Evolutionary conservation across 139 green algal genomes (phyloP).

Genomic region (Pleodorina starrii): DNA sequence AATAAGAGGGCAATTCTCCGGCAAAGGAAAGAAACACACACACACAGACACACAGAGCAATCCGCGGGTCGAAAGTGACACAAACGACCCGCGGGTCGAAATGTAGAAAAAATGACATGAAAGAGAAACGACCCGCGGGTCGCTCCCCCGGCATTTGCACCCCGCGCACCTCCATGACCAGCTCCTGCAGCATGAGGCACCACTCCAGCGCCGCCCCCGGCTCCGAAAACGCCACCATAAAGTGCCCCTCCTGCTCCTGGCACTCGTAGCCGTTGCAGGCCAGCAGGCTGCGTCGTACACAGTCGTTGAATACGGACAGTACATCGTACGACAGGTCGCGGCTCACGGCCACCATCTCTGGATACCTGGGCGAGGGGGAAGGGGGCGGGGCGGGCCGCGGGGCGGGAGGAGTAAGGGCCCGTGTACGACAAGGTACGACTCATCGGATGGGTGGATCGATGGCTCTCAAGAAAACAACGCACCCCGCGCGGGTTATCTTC

Average conservation of each 20-base stretch:
- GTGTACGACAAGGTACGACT: too few species aligned
- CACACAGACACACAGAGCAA: too few species aligned
- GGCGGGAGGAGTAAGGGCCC: not conserved
- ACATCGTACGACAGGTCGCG: conserved; percentile 42
- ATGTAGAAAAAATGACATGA: too few species aligned
- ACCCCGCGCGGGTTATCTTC: too few species aligned
- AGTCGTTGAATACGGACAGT: conserved; percentile 55
- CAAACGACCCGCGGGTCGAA: too few species aligned
- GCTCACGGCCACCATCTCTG: conserved; percentile 54
- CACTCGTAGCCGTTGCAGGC: conserved; percentile 66
- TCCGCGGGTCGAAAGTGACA: too few species aligned
- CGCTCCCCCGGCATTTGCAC: not conserved
- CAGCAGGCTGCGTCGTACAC: conserved; percentile 58
- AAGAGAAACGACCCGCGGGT: too few species aligned
- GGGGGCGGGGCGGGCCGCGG: not conserved
- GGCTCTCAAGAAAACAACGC: too few species aligned
- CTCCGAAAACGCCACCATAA: conserved; percentile 63
- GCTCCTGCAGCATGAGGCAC: conserved; percentile 72
- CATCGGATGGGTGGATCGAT: too few species aligned
- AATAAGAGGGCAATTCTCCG: too few species aligned
- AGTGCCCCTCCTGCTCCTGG: conserved; percentile 61
- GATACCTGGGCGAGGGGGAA: conserved; percentile 39
- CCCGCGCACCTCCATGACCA: conserved; percentile 61
- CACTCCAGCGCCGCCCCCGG: conserved; percentile 69
- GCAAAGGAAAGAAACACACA: too few species aligned